Percentiles rank a stretch among this genome's conserved stretches.
phyloP scores from a whole-genome alignment of 2,329 filamentous ascomycete species.

The Xylaria sp. region DNA sequence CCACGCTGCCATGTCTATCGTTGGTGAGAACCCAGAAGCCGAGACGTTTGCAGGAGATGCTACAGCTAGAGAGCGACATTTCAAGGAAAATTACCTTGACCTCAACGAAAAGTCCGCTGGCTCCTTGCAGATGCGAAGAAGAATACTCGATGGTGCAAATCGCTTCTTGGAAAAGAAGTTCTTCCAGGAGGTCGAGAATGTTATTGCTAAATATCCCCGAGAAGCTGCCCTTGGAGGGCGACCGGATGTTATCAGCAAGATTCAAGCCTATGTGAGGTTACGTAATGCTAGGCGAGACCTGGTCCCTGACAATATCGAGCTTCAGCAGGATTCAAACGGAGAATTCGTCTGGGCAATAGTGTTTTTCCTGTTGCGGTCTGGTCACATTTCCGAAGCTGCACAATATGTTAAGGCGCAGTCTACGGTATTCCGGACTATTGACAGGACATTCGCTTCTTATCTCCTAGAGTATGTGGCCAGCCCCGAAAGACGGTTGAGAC shows the following conservation, averaged over 20 bases:
- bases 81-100: constrained; percentile 80
- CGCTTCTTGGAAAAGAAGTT: constrained; percentile 84
- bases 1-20: constrained; percentile 80
- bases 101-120: constrained; percentile 73
- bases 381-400: constrained; percentile 84
- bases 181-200: constrained; percentile 77
- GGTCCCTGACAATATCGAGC: constrained; percentile 80
- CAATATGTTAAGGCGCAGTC: constrained; percentile 85
- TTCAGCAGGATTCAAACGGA: constrained; percentile 77
- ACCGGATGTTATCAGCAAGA: constrained; percentile 88
- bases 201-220: constrained; percentile 83
- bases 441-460: constrained; percentile 89
- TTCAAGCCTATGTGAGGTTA: constrained; percentile 90
- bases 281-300: constrained; percentile 84
- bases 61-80: constrained; percentile 79
- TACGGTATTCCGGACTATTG: constrained; percentile 86
- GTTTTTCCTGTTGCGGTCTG: constrained; percentile 89
- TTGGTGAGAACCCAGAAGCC: constrained; percentile 74
- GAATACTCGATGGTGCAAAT: constrained; percentile 83
- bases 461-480: constrained; percentile 84
- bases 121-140: constrained; percentile 76
- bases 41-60: constrained; percentile 69
- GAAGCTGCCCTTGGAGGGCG: constrained; percentile 91
- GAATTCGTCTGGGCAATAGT: constrained; percentile 95
- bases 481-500: constrained; percentile 79